A percentile compares a stretch with the other conserved stretches of the same genome.
Conservation (phyloP, 164 flowering plant genomes). For the Stephania cephalantha region DNA sequence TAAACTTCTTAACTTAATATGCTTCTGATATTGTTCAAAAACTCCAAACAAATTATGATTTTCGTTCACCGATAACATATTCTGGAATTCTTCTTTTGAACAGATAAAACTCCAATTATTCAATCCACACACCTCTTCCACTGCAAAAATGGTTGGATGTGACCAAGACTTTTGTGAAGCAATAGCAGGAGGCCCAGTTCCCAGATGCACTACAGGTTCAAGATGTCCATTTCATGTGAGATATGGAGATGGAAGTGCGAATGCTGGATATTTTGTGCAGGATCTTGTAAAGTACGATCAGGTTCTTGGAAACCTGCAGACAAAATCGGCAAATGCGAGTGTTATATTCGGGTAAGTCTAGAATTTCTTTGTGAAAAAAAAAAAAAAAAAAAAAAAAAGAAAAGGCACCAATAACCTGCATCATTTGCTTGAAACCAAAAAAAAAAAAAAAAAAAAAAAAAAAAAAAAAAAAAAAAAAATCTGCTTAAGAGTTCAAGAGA, state of each 20-base stretch:
- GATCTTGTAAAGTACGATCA: slow-evolving; percentile 44
- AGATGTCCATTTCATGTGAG: slow-evolving; percentile 48
- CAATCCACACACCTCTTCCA: slow-evolving; percentile 47
- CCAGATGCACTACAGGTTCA: slow-evolving; percentile 41
- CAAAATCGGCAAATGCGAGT: slow-evolving; percentile 42
- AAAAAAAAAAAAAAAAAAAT: too few species aligned
- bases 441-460: neutral
- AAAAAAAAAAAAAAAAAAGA: too few species aligned
- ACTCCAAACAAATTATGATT: too few species aligned
- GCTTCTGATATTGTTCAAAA: neutral
- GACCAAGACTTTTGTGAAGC: slow-evolving; percentile 45
- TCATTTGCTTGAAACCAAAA: too few species aligned
- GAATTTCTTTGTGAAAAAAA: neutral
- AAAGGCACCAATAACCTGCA: too few species aligned
- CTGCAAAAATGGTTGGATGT: slow-evolving; percentile 57
- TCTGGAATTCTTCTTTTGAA: neutral
- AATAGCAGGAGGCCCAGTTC: slow-evolving; percentile 7
- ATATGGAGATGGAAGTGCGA: slow-evolving; percentile 96
- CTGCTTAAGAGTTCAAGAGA: too few species aligned
- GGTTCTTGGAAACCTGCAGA: slow-evolving; percentile 58
- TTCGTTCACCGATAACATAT: too few species aligned
- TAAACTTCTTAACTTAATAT: slow-evolving; percentile 29
- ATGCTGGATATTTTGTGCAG: slow-evolving; percentile 70
- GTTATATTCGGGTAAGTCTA: slow-evolving; percentile 73
- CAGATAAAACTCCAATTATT: slow-evolving; percentile 74